A percentile compares a stretch with the other conserved stretches of the same genome.
Conservation (phyloP, 163 green algal species). For the Scenedesmus sp. region DNA sequence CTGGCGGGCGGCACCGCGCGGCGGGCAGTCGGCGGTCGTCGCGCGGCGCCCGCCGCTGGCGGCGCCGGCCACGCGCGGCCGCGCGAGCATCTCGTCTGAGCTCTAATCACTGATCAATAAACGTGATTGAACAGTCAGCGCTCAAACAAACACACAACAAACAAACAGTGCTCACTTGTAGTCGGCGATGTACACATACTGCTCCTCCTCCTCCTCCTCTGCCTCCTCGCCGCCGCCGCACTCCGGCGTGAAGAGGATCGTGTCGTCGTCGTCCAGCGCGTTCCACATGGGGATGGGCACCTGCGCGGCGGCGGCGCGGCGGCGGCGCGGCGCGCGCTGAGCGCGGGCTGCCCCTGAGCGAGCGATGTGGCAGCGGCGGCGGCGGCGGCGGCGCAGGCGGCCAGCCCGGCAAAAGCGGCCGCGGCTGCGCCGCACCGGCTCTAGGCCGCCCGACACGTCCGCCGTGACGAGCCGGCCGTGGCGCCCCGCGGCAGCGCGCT, state of each 20-base stretch:
- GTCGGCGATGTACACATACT: conserved; percentile 27
- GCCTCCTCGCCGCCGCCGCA: not conserved
- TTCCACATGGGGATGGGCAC: conserved; percentile 47
- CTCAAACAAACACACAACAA: too few species aligned
- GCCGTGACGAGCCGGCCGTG: conserved; percentile 20
- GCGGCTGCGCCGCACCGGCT: conserved; percentile 8
- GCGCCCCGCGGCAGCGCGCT: not conserved
- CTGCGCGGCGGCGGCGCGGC: not conserved
- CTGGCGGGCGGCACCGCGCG: conserved; percentile 1
- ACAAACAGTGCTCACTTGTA: conserved; percentile 15
- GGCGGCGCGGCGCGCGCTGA: too few species aligned
- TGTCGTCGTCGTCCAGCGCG: conserved; percentile 27
- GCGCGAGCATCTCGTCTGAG: too few species aligned
- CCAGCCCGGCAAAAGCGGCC: not conserved
- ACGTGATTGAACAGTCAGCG: too few species aligned
- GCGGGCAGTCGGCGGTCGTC: too few species aligned
- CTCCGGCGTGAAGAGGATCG: not conserved
- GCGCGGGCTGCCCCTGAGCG: too few species aligned
- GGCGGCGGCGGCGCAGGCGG: too few species aligned
- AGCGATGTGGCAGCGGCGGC: too few species aligned
- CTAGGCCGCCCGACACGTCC: conserved; percentile 13
- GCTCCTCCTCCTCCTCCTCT: too few species aligned
- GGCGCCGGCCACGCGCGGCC: too few species aligned
- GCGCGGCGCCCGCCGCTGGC: too few species aligned
- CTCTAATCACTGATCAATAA: too few species aligned